Evolutionary conservation across 306 rosid genomes (phyloP), one percentile per base, ranked within the genome.

Genomic region (Ormosia semicastrata): DNA sequence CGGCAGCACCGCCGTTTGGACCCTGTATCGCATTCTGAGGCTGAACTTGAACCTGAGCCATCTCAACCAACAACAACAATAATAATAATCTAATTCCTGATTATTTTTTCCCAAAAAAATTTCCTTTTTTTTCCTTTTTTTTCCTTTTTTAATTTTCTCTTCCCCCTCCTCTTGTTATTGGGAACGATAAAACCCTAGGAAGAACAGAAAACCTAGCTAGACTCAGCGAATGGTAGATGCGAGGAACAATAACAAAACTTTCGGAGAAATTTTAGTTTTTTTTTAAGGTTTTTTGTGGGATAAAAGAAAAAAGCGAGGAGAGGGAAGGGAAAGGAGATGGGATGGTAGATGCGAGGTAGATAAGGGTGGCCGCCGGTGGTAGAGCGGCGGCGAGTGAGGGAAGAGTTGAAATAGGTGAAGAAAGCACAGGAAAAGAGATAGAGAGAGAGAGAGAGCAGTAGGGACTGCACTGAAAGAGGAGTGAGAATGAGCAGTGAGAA

Each of bases 121-220:
- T 76, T 49, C 8, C 53, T 7, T 17, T 17, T 33, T 66, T 43
- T 2, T 2, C 6, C 0, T 18, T 72, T 77, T 62, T 11, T 54
- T 33, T 33, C 30, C 63, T 15, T 49, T 40, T 30, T 62, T 74
- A 85, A 73, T 60, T 66, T 29, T 73, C 78, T 89, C 96, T 90
- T 91, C 97, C 97, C 99, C 89, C 99, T 92, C 99, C 97, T 94
- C 99, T 84, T 68, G 84, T 90, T 92, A 92, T 91, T 87, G 36
- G 6, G 73, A 83, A 80, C 80, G 66, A 68, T 43, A 75, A 65
- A 76, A 89, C 82, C 90, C 89, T 83, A 89, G 92, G 84, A 78
- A 83, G 88, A 86, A 87, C 68, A 65, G 62, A 82, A 78, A 77
- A 36, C 18, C 74, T 77, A 77, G 40, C 43, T 71, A 40, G 62